Base-by-base conservation (phyloP, 2,329 filamentous ascomycete genomes). In the Nigrograna mackinnonii region DNA sequence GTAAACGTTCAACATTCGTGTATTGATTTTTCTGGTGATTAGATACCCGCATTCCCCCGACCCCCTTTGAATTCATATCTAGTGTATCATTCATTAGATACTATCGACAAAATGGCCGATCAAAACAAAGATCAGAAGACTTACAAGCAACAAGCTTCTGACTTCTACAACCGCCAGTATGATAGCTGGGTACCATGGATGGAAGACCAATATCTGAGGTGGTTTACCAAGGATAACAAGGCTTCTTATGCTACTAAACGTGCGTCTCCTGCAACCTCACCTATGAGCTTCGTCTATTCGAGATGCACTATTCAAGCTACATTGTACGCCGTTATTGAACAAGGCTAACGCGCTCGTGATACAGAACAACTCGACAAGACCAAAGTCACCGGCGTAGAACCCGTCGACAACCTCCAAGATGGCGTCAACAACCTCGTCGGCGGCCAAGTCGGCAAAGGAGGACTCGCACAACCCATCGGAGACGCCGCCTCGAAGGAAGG, bases 161-260 rank as follows among this genome's bases (percentile, higher is more conserved):
- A 83, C 43, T 82, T 79, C 37, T 89, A 89, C 75, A 84, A 87
- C 70, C 70, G 79, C 41, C 83, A 89, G 66, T 89, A 89, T 68
- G 85, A 89, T 62, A 77, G 71, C 57, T 90, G 86, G 86, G 79
- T 88, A 63, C 86, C 86, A 1, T 89, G 86, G 86, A 72, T 89
- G 43, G 86, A 90, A 67, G 86, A 90, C 64, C 67, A 82, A 45
- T 88, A 87, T 64, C 77, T 90, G 20, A 75, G 77, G 39, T 89
- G 81, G 76, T 89, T 89, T 67, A 87, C 84, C 57, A 85, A 84
- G 49, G 85, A 89, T 61, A 90, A 90, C 76, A 89, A 90, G 69
- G 80, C 84, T 4, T 85, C 80, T 62, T 89, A 89, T 58, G 74
- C 81, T 5, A 78, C 85, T 2, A 88, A 85, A 68, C 78, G 86